Evolutionary conservation across 441 rosid genomes (phyloP).

Genomic region (Erysimum cheiri): DNA sequence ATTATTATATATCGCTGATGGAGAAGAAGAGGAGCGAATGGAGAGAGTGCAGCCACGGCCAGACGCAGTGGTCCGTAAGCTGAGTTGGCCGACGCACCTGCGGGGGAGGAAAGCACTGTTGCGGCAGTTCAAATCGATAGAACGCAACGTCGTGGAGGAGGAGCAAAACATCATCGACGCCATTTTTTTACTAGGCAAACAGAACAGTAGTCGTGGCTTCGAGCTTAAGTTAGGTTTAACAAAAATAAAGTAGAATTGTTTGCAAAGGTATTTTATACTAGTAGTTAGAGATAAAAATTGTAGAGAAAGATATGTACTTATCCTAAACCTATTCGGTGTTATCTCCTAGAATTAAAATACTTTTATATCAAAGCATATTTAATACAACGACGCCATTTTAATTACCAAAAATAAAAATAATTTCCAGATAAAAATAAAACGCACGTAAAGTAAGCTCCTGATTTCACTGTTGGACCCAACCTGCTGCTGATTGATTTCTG

Average conservation of each 20-base stretch:
- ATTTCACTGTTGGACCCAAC: neutral
- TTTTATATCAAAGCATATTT: too few relatives aligned
- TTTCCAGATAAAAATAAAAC: too few relatives aligned
- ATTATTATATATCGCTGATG: conserved; percentile 65
- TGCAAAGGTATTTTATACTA: neutral
- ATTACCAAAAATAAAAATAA: too few relatives aligned
- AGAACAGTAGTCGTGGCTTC: conserved; percentile 31
- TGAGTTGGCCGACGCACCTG: conserved; percentile 42
- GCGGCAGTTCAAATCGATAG: conserved; percentile 42
- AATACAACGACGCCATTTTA: too few relatives aligned
- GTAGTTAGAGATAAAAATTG: neutral
- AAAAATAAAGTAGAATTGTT: neutral
- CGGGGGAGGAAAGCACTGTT: conserved; percentile 36
- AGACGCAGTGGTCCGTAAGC: conserved; percentile 29
- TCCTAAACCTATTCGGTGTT: neutral
- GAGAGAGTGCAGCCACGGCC: conserved; percentile 40
- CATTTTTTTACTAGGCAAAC: conserved; percentile 27
- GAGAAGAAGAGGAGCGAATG: conserved; percentile 40
- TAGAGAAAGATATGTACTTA: neutral
- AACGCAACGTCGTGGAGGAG: conserved; percentile 51
- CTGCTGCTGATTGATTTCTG: conserved; percentile 14
- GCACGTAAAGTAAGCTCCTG: too few relatives aligned
- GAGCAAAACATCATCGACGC: conserved; percentile 57
- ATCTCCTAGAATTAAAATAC: neutral
- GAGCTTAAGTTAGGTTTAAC: neutral